Evolutionary conservation across 495 filamentous ascomycete species (phyloP), one percentile per base, ranked within the genome.

Genomic region (Hypoxylon intermedium): DNA sequence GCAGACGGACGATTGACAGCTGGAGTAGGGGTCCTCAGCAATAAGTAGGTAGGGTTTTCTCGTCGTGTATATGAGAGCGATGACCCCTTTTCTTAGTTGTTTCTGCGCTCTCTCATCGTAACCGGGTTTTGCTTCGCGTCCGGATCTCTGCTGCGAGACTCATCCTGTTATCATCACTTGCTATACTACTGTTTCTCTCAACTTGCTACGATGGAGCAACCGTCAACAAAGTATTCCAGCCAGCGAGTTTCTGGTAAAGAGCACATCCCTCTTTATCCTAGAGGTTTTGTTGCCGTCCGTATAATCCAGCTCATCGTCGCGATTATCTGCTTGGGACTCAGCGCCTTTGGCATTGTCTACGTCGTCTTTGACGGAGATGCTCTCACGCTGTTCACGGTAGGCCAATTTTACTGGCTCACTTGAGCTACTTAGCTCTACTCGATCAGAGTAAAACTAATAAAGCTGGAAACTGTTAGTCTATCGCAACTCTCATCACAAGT

Each of bases 301-400:
- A 77, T 82, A 51, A 61, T 81, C 43, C 89, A 93, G 67, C 73
- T 82, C 19, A 65, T 88, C 33, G 72, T 91, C 45, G 82, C 83
- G n/a, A 67, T 92, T 56, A 78, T 87, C 42, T 74, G 88, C 42
- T 73, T 93, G 24, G 89, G 82, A n/a, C 64, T 93, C 11, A 80
- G 80, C 9, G 87, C 82, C 40, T 91, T 89, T 71, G 80, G 86
- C 79, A 67, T 56, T 69, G 73, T 49, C 3, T 65, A 37, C 24
- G 30, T 63, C 5, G 51, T 65, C 13, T 67, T 71, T 15, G 48
- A 57, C 34, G 78, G 70, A 2, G 69, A 70, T 53, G 36, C 43
- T 16, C 57, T 77, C 15, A 72, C 70, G 34, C 51, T 81, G 0
- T 74, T 75, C 13, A 76, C 75, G n/a, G 79, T 81, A 68, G 9